These are phyloP conservation scores for Cladorrhinum sp. DNA, from an alignment of 2,329 filamentous ascomycete genomes.

Conservation along the genomic window DNA sequence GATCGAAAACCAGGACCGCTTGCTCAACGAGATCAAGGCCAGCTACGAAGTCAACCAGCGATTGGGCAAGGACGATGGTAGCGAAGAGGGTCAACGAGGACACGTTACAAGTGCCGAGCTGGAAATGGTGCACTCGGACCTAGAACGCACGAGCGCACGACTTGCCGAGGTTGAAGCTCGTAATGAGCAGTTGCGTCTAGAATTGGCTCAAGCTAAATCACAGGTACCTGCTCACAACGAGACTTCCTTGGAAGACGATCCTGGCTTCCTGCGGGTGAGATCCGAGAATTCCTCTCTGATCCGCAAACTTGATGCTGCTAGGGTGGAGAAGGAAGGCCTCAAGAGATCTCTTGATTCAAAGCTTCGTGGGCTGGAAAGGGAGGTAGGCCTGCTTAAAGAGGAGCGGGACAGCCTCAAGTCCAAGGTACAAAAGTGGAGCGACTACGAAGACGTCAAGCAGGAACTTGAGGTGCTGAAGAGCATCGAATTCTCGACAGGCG, in stretches of 20 bases:
- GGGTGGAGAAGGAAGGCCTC: constrained; percentile 79
- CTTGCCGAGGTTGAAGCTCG: constrained; percentile 88
- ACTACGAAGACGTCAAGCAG: constrained; percentile 95
- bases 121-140: constrained; percentile 86
- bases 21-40: constrained; percentile 92
- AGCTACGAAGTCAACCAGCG: constrained; percentile 96
- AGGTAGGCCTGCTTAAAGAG: constrained; percentile 68
- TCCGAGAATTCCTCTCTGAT: constrained; percentile 92
- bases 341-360: constrained; percentile 73
- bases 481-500: constrained; percentile 91
- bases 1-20: constrained; percentile 85
- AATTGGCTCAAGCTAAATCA: constrained; percentile 85
- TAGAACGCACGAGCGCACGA: constrained; percentile 83
- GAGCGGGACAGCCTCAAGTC: constrained; percentile 77
- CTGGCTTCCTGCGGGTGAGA: constrained; percentile 78
- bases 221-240: constrained; percentile 60
- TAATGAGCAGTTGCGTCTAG: constrained; percentile 88
- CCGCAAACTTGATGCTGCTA: constrained; percentile 77
- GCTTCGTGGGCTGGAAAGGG: constrained; percentile 74
- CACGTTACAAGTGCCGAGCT: constrained; percentile 83
- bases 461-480: constrained; percentile 96
- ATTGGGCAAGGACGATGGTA: constrained; percentile 65
- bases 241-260: constrained; percentile 78
- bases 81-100: constrained; percentile 50
- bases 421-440: constrained; percentile 84